Conservation (phyloP, 1,139 yeast species). For the Taphrina confusa region DNA sequence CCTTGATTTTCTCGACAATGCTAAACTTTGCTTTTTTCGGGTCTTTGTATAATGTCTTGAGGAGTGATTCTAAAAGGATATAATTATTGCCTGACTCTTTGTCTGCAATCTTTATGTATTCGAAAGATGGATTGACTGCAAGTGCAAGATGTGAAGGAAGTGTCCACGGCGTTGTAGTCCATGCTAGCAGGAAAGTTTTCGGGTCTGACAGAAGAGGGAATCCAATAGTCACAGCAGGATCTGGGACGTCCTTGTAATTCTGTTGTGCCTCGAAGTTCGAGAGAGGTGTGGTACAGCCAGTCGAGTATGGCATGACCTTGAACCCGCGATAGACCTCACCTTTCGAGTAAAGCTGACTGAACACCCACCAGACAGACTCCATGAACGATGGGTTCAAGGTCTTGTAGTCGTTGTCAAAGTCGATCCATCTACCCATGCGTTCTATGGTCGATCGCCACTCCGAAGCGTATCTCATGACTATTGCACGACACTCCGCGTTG, state of each 20-base stretch:
- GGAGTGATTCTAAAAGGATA: slow-evolving; percentile 77
- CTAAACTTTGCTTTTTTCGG: slow-evolving; percentile 87
- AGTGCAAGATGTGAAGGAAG: slow-evolving; percentile 90
- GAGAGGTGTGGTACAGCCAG: slow-evolving; percentile 94
- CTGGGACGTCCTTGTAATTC: slow-evolving; percentile 93
- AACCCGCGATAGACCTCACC: slow-evolving; percentile 89
- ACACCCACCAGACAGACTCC: slow-evolving; percentile 99
- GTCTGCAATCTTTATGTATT: slow-evolving; percentile 86
- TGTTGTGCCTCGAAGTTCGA: slow-evolving; percentile 98
- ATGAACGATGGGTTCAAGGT: slow-evolving; percentile 91
- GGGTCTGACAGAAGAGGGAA: slow-evolving; percentile 81
- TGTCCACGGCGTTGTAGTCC: slow-evolving; percentile 99
- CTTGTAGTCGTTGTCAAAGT: slow-evolving; percentile 96
- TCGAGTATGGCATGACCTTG: slow-evolving; percentile 98
- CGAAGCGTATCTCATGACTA: slow-evolving; percentile 94
- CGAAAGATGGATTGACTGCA: slow-evolving; percentile 87
- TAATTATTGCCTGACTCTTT: slow-evolving; percentile 79
- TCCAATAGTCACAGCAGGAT: slow-evolving; percentile 92
- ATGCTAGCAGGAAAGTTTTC: slow-evolving; percentile 81
- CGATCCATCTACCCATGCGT: slow-evolving; percentile 98
- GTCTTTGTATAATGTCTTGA: slow-evolving; percentile 85
- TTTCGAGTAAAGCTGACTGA: slow-evolving; percentile 80
- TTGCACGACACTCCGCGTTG: slow-evolving; percentile 89
- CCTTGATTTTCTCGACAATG: slow-evolving; percentile 75
- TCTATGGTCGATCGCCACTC: slow-evolving; percentile 94